These are phyloP conservation scores for Vaccinium corymbosum DNA, from an alignment of 148 eudicot genomes.

Conservation along the genomic window DNA sequence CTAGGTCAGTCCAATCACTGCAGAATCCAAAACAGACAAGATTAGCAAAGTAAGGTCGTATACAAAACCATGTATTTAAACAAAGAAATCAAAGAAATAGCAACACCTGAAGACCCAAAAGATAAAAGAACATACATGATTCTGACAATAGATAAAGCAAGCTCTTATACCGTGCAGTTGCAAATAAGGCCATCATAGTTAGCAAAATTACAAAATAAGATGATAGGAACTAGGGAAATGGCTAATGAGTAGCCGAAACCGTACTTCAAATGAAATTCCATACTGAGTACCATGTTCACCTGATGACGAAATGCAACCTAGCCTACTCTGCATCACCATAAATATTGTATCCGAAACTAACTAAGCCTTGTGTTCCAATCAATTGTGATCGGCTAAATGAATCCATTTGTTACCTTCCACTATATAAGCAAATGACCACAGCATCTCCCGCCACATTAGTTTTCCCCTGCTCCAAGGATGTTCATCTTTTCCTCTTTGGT, in stretches of 20 bases:
- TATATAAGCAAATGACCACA: not conserved
- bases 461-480: not conserved
- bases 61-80: not conserved
- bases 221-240: not conserved
- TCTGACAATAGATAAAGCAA: not conserved
- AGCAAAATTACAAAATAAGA: not conserved
- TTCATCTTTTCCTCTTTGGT: not conserved
- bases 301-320: not conserved
- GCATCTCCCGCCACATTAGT: not conserved
- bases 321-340: not conserved
- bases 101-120: not conserved
- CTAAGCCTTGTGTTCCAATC: not conserved
- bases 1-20: conserved; percentile 2
- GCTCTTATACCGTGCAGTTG: not conserved
- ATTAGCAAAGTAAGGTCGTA: not conserved
- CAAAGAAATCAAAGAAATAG: not conserved
- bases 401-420: not conserved
- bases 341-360: not conserved
- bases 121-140: not conserved
- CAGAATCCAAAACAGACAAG: not conserved
- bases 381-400: not conserved
- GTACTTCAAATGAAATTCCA: not conserved
- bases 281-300: not conserved
- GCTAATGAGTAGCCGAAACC: not conserved
- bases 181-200: not conserved